A percentile compares a stretch with the other conserved stretches of the same genome.
Evolutionary conservation across 2,329 filamentous ascomycete species (phyloP).

Genomic region (Pseudocercospora macadamiae): DNA sequence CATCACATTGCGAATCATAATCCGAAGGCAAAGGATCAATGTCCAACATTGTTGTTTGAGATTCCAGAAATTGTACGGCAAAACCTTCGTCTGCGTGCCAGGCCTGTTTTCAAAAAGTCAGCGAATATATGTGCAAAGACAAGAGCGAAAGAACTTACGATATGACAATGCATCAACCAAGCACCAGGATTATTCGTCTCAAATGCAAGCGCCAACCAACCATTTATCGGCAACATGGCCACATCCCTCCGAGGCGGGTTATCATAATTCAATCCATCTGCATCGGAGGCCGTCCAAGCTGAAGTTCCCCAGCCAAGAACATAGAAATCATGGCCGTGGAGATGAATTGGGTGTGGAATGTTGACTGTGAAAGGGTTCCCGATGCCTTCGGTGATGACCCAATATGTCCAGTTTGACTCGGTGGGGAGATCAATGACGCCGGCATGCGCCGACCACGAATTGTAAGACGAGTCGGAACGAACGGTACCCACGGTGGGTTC

Average conservation of each 20-base stretch:
- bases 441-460: slow-evolving; percentile 36
- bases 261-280: slow-evolving; percentile 35
- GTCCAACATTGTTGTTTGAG: slow-evolving; percentile 27
- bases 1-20: slow-evolving; percentile 35
- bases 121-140: too few species aligned
- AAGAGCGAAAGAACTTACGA: slow-evolving; percentile 32
- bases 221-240: slow-evolving; percentile 42
- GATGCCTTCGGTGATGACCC: slow-evolving; percentile 38
- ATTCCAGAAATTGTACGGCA: slow-evolving; percentile 40
- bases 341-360: slow-evolving; percentile 39
- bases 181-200: slow-evolving; percentile 48
- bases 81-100: slow-evolving; percentile 41
- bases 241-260: slow-evolving; percentile 47
- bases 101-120: slow-evolving; percentile 15
- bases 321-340: slow-evolving; percentile 39
- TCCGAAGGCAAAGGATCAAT: slow-evolving; percentile 28
- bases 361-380: slow-evolving; percentile 34
- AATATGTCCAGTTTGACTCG: slow-evolving; percentile 37
- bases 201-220: slow-evolving; percentile 47
- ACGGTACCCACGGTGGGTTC: slow-evolving; percentile 51
- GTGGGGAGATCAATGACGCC: slow-evolving; percentile 42
- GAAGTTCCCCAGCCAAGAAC: slow-evolving; percentile 34
- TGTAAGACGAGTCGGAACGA: slow-evolving; percentile 44
- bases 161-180: slow-evolving; percentile 50
- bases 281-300: slow-evolving; percentile 30